phyloP scores from a whole-genome alignment of 345 rosid genomes.

The Lepidium aucheri region DNA sequence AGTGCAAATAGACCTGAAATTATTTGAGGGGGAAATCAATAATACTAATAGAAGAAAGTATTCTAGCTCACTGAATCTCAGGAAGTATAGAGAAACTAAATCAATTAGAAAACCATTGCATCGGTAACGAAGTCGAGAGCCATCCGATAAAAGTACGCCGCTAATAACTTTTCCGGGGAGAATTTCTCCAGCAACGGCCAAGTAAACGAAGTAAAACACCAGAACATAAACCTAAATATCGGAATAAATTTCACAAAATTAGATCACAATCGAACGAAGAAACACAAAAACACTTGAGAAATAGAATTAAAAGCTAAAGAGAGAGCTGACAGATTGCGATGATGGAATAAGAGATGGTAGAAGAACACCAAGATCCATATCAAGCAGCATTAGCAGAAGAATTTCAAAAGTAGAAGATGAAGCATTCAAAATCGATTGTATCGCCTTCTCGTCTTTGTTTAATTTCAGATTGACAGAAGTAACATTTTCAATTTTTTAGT shows the following conservation, averaged over 20 bases:
- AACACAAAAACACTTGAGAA: neutral
- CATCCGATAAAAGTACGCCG: constrained; percentile 56
- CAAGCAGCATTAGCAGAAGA: neutral
- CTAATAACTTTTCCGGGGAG: constrained; percentile 64
- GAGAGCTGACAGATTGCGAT: constrained; percentile 44
- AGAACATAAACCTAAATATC: constrained; percentile 41
- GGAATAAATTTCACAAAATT: neutral
- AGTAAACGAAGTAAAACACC: constrained; percentile 46
- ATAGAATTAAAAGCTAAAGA: neutral
- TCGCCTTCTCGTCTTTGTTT: constrained; percentile 10
- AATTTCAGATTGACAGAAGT: neutral
- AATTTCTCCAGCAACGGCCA: constrained; percentile 56
- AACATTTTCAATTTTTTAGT: constrained; percentile 9
- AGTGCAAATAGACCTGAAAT: constrained; percentile 51
- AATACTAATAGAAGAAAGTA: neutral
- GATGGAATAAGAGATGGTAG: constrained; percentile 47
- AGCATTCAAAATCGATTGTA: constrained; percentile 14
- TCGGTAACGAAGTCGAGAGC: constrained; percentile 60
- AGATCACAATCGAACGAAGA: neutral
- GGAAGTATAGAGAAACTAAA: neutral
- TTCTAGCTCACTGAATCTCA: neutral
- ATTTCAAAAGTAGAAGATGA: constrained; percentile 9
- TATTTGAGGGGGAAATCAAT: neutral
- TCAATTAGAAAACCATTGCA: constrained; percentile 49
- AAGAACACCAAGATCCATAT: constrained; percentile 46